Conservation (phyloP, 2,329 filamentous ascomycete genomes). For the Aspergillus jensenii region DNA sequence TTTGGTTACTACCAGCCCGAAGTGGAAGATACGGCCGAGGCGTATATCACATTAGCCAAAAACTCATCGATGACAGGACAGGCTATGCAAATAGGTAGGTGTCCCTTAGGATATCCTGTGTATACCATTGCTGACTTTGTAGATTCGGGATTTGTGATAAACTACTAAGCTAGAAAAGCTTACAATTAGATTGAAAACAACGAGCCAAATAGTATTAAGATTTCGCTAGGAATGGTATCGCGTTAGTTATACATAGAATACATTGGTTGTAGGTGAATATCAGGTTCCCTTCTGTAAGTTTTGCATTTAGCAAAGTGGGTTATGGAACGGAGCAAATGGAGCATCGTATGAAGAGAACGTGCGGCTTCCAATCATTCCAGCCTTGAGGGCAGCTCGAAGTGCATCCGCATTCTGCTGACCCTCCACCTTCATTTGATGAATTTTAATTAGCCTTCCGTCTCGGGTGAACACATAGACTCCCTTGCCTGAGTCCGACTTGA, state of each 20-base stretch:
- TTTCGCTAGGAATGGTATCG: constrained; percentile 17
- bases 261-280: not conserved
- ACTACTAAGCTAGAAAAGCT: constrained; percentile 2
- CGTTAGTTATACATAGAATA: constrained; percentile 16
- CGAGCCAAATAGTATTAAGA: not conserved
- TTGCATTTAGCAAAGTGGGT: constrained; percentile 23
- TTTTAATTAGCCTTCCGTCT: constrained; percentile 36
- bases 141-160: constrained; percentile 36
- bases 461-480: constrained; percentile 38
- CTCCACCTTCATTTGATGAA: constrained; percentile 43
- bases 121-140: constrained; percentile 13
- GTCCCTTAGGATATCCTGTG: not conserved
- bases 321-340: constrained; percentile 34
- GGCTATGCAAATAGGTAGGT: constrained; percentile 43
- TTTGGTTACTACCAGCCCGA: constrained; percentile 30
- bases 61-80: constrained; percentile 50
- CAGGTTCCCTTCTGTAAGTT: constrained; percentile 3
- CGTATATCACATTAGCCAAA: constrained; percentile 42
- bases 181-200: not conserved
- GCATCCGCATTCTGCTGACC: constrained; percentile 36
- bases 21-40: constrained; percentile 44
- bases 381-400: constrained; percentile 39
- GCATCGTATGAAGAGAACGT: constrained; percentile 25
- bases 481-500: constrained; percentile 25
- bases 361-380: constrained; percentile 36